Evolutionary conservation across 2,329 filamentous ascomycete genomes (phyloP).

Genomic region (Cordyceps militaris): DNA sequence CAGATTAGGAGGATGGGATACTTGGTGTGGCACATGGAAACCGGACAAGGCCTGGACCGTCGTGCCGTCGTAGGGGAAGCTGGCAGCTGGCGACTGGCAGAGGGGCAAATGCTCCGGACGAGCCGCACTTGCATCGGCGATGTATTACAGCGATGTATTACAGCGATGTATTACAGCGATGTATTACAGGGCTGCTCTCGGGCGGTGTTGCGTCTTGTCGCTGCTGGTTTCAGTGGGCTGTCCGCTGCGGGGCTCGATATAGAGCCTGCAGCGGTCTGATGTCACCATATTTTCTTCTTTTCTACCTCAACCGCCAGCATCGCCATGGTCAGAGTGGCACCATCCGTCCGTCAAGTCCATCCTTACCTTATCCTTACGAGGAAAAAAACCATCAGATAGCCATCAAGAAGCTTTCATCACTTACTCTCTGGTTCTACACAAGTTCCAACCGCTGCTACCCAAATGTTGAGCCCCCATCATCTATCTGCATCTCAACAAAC

Average conservation of each 20-base stretch:
- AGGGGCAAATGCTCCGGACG: slow-evolving; percentile 11
- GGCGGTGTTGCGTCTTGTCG: not conserved
- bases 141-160: not conserved
- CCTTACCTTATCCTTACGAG: too few relatives aligned
- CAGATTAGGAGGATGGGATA: not conserved
- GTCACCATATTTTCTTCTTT: not conserved
- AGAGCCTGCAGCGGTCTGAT: not conserved
- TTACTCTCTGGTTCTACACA: not conserved
- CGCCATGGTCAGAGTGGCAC: too few relatives aligned
- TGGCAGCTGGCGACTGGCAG: not conserved
- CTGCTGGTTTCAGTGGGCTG: not conserved
- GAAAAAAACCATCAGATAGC: too few relatives aligned
- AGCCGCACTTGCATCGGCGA: slow-evolving; percentile 7
- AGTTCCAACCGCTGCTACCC: not conserved
- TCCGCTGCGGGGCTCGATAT: not conserved
- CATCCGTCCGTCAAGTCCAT: too few relatives aligned
- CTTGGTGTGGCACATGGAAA: not conserved
- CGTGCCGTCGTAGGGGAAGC: not conserved
- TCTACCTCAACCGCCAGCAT: too few relatives aligned
- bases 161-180: not conserved
- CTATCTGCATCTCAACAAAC: not conserved
- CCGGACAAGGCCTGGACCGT: not conserved
- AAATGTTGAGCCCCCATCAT: not conserved
- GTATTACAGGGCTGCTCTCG: not conserved
- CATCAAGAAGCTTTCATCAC: not conserved